Evolutionary conservation across 805 yeast species (phyloP), one percentile per base, ranked within the genome.

Genomic region (Yarrowia sp.): DNA sequence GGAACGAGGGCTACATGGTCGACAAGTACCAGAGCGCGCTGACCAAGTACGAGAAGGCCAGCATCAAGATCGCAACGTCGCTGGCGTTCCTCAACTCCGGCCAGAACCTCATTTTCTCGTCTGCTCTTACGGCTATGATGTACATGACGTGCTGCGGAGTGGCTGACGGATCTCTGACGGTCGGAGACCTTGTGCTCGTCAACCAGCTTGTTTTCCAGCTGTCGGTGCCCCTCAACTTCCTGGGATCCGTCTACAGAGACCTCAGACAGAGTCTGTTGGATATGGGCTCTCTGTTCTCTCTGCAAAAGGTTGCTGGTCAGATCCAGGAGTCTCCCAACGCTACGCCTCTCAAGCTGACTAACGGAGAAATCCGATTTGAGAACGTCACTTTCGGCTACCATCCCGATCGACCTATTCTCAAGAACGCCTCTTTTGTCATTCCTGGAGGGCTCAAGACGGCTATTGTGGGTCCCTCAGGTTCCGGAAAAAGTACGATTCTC

Each of bases 71-170:
- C 41, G 93, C 93, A 10, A 89, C 92, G 0, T 89, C 94, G 3
- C 81, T 89, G 69, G 91, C 93, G 32, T 88, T 81, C 73, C 79
- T 89, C 70, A 89, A 90, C 72, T 82, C 92, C 0, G 94, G 94
- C n/a, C 95, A 89, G 77, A 89, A 87, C 75, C 73, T 89, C 67
- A 89, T 89, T 26, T 89, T 89, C 79, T 91, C 98, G 0, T 79
- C 90, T 49, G 98, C 99, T 1, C 81, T 95, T 71, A 95, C 99
- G 1, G 90, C 88, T 1, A 95, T 95, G 96, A 95, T 95, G 99
- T 95, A 91, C 77, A 89, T 95, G 97, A 98, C 97, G 15, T 91
- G 97, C 74, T 86, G 87, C 68, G 98, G 98, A 36, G 95, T 95
- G n/a, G 87, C 92, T 14, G 78, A 85, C 2, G 97, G 97, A 0